Percentiles rank a stretch among this genome's conserved stretches.
phyloP scores from a whole-genome alignment of 2,329 filamentous ascomycete genomes.

The Teratosphaeria gauchensis region DNA sequence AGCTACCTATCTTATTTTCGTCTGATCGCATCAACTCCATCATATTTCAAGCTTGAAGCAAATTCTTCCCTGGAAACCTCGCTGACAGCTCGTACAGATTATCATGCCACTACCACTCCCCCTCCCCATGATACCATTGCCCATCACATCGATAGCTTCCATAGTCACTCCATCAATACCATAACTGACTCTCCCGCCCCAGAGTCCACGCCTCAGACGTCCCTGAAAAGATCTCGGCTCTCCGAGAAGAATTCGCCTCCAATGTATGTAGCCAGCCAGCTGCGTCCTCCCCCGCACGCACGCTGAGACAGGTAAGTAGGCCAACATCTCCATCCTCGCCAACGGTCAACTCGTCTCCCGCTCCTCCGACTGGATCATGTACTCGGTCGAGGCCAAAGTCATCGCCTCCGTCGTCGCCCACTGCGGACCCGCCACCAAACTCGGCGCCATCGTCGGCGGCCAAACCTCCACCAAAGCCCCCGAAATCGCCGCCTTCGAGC shows the following conservation, averaged over 20 bases:
- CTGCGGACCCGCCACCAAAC: conserved; percentile 91
- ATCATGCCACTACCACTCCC: neutral
- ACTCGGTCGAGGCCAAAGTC: conserved; percentile 89
- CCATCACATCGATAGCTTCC: neutral
- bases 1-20: conserved; percentile 88
- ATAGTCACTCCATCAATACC: neutral
- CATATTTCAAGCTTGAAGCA: neutral
- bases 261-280: conserved; percentile 57
- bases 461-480: conserved; percentile 98
- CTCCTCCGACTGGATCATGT: conserved; percentile 96
- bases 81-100: neutral
- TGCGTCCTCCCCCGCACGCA: conserved; percentile 18
- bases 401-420: conserved; percentile 79
- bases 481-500: conserved; percentile 87
- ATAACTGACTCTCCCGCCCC: conserved; percentile 9
- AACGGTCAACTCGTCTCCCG: conserved; percentile 95
- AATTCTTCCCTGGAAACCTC: neutral
- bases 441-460: conserved; percentile 89
- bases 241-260: conserved; percentile 73
- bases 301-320: conserved; percentile 51
- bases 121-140: neutral
- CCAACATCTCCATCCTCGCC: conserved; percentile 69
- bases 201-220: conserved; percentile 94
- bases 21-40: conserved; percentile 55
- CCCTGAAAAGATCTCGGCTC: conserved; percentile 73